Conservation (phyloP, 768 basidiomycete species). For the Polyporus arcularius region DNA sequence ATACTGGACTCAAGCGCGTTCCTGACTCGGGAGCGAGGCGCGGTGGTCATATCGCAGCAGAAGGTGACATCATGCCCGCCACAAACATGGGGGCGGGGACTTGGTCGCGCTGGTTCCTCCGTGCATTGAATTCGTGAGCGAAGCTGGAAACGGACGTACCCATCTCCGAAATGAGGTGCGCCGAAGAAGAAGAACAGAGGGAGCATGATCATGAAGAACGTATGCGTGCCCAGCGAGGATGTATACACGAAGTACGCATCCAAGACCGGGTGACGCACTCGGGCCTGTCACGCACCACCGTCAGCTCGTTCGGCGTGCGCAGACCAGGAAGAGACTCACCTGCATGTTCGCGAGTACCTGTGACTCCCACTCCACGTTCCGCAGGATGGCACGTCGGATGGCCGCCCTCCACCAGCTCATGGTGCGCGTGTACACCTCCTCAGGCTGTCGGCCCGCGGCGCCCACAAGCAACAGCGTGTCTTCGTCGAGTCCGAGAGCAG, state of each 20-base stretch:
- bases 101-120: too few relatives aligned
- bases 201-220: slow-evolving; percentile 90
- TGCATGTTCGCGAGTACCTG: slow-evolving; percentile 65
- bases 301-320: neutral
- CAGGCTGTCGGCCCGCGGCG: slow-evolving; percentile 30
- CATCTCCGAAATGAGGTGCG: slow-evolving; percentile 64
- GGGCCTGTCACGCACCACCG: slow-evolving; percentile 39
- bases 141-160: slow-evolving; percentile 46
- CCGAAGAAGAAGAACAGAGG: slow-evolving; percentile 93
- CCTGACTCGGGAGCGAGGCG: slow-evolving; percentile 17
- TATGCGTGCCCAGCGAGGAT: slow-evolving; percentile 80
- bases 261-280: slow-evolving; percentile 62
- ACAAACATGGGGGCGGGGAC: too few relatives aligned
- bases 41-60: neutral
- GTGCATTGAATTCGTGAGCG: too few relatives aligned
- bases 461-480: slow-evolving; percentile 14
- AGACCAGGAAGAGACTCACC: slow-evolving; percentile 37
- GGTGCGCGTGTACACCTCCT: slow-evolving; percentile 64
- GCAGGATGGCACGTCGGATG: slow-evolving; percentile 55
- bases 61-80: neutral
- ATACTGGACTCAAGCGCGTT: too few relatives aligned
- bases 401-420: slow-evolving; percentile 68
- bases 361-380: slow-evolving; percentile 59
- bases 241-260: slow-evolving; percentile 86
- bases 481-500: slow-evolving; percentile 1